A percentile compares a stretch with the other conserved stretches of the same genome.
Conservation (phyloP, 768 basidiomycete species). For the Trametes villosa region DNA sequence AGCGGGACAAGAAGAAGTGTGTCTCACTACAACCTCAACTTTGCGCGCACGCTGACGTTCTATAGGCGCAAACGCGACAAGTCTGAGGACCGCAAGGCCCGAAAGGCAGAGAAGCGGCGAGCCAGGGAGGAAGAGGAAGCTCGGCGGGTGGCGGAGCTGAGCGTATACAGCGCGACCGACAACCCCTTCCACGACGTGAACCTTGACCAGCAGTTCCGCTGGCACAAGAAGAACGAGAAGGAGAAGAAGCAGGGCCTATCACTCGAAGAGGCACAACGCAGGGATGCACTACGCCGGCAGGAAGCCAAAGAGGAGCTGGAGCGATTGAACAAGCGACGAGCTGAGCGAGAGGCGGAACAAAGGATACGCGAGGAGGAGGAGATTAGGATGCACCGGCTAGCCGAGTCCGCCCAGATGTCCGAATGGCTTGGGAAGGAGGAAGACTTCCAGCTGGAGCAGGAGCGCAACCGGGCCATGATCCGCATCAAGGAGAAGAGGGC, state of each 20-base stretch:
- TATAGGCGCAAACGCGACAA: slow-evolving; percentile 81
- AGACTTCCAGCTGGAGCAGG: slow-evolving; percentile 96
- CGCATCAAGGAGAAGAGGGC: slow-evolving; percentile 95
- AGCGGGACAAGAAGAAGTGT: slow-evolving; percentile 54
- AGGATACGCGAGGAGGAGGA: slow-evolving; percentile 92
- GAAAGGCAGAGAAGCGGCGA: slow-evolving; percentile 88
- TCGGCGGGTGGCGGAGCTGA: slow-evolving; percentile 90
- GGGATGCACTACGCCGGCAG: slow-evolving; percentile 78
- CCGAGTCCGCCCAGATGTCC: slow-evolving; percentile 97
- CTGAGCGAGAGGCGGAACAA: slow-evolving; percentile 91
- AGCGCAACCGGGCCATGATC: slow-evolving; percentile 87
- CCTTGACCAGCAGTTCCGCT: slow-evolving; percentile 93
- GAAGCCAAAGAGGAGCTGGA: slow-evolving; percentile 98
- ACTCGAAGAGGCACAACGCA: slow-evolving; percentile 73
- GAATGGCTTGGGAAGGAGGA: slow-evolving; percentile 98
- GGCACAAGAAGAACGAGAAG: slow-evolving; percentile 99
- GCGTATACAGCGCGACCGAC: slow-evolving; percentile 94
- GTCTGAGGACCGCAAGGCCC: slow-evolving; percentile 81
- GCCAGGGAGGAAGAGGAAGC: slow-evolving; percentile 87
- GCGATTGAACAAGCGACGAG: slow-evolving; percentile 84
- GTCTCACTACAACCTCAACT: slow-evolving; percentile 19
- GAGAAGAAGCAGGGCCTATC: slow-evolving; percentile 88
- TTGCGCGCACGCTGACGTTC: neutral
- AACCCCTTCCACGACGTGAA: slow-evolving; percentile 99
- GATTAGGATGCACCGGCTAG: slow-evolving; percentile 80